phyloP scores from a whole-genome alignment of 192 early-diverging fungal genomes.

The Coemansia sp. region DNA sequence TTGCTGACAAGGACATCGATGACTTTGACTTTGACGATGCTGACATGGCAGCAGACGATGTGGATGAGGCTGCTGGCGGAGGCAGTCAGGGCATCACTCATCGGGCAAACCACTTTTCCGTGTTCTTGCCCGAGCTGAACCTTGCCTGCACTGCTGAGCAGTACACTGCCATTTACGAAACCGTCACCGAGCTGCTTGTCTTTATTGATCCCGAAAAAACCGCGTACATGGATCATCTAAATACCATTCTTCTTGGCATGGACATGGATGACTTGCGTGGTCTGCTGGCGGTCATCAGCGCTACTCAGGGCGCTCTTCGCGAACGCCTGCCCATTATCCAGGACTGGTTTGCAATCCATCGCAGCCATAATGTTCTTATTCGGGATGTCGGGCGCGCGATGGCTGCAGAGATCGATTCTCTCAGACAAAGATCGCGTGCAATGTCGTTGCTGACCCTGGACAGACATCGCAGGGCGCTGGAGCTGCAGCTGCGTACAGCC shows the following conservation, averaged over 20 bases:
- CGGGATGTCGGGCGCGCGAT: constrained; percentile 20
- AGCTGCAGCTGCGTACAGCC: constrained; percentile 52
- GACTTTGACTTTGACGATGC: constrained; percentile 14
- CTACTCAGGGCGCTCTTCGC: constrained; percentile 47
- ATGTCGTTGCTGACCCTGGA: constrained; percentile 43
- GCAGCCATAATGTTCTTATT: constrained; percentile 27
- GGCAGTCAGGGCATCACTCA: constrained; percentile 53
- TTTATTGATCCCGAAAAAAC: constrained; percentile 82
- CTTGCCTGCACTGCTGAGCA: constrained; percentile 76
- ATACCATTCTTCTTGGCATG: constrained; percentile 77
- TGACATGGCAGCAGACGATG: constrained; percentile 5
- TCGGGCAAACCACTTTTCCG: constrained; percentile 63
- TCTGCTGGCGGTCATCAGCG: constrained; percentile 41
- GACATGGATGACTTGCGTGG: constrained; percentile 73
- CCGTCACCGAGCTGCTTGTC: constrained; percentile 76
- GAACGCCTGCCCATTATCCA: constrained; percentile 50
- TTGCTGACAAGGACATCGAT: constrained; percentile 1
- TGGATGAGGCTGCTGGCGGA: background rate
- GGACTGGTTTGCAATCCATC: constrained; percentile 53
- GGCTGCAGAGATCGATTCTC: constrained; percentile 6
- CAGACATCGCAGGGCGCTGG: constrained; percentile 45
- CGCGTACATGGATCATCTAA: constrained; percentile 68
- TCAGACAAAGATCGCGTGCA: constrained; percentile 27
- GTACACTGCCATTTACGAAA: constrained; percentile 72
- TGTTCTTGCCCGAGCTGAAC: constrained; percentile 75